Base-by-base conservation (phyloP, 2,329 filamentous ascomycete species). In the Zasmidium angulare region DNA sequence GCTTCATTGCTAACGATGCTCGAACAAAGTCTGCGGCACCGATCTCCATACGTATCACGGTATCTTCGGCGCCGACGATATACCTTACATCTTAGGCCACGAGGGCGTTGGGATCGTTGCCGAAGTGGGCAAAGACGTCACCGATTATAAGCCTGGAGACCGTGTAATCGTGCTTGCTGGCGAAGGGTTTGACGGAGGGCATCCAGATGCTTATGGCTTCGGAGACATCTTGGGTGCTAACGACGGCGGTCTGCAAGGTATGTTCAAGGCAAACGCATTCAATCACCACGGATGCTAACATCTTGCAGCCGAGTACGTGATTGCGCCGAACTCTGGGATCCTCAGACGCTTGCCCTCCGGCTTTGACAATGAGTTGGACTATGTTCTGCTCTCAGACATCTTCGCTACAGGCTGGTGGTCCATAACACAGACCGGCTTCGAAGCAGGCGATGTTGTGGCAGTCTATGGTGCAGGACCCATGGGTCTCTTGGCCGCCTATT, bases 291-390 rank as follows among this genome's bases (percentile, higher is more conserved):
- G 6, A 4, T 29, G 26, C 26, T 29, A 29, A 29, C 4, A 29
- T 29, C 11, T 29, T 29, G 11, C 36, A 43, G 36, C 36, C n/a
- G 36, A 43, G 14, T 43, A 43, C 14, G 36, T 43, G 36, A 17
- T 43, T 17, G 36, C 36, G 4, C 36, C 36, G 12, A 17, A 43
- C 36, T 43, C 36, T 10, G 11, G 12, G 36, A 43, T 43, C 14
- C 36, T 43, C 7, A 14, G 36, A 14, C 36, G 36, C 36, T 4
- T 43, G 3, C 36, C 36, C 36, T 14, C 36, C n/a, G 36, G 36
- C 11, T 53, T 53, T 19, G 51, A 53, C 31, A 12, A 43, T 36
- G 51, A 53, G 43, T 21, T 53, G 23, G 51, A 53, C 19, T 43
- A 31, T 12, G 21, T 53, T 26, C 31, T 53, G 7, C 29, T 46